Percentiles rank a stretch among this genome's conserved stretches.
These are phyloP conservation scores for Pythium sukuiense DNA, from an alignment of 352 stramenopile genomes.

Conservation along the genomic window DNA sequence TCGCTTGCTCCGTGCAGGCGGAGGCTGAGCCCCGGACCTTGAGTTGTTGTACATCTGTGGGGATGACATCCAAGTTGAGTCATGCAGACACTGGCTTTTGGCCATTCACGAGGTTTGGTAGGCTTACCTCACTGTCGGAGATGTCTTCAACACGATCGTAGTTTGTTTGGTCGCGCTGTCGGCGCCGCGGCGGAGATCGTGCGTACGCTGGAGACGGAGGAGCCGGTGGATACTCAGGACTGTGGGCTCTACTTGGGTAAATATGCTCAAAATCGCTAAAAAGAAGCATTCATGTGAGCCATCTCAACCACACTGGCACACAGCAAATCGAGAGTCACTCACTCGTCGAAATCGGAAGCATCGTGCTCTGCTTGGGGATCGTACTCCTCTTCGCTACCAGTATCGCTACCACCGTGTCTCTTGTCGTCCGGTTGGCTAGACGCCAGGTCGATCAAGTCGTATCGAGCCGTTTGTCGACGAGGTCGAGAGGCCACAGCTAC, in stretches of 20 bases:
- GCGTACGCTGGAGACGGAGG: not conserved
- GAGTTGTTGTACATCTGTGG: not conserved
- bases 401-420: slow-evolving; percentile 4
- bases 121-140: slow-evolving; percentile 59
- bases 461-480: slow-evolving; percentile 2
- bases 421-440: slow-evolving; percentile 15
- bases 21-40: slow-evolving; percentile 17
- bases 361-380: not conserved
- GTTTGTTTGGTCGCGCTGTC: not conserved
- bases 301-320: not conserved
- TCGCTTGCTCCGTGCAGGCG: slow-evolving; percentile 25
- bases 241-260: not conserved
- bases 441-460: slow-evolving; percentile 10
- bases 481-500: not conserved
- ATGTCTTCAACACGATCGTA: slow-evolving; percentile 52
- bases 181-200: not conserved
- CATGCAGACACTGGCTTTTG: not conserved
- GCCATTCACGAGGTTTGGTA: not conserved
- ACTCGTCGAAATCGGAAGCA: slow-evolving; percentile 10
- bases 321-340: not conserved
- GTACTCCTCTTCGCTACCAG: slow-evolving; percentile 12
- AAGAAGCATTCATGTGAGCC: not conserved
- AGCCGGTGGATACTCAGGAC: not conserved
- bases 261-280: slow-evolving; percentile 20
- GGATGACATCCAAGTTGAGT: not conserved